Conservation (phyloP, 306 rosid species). For the Geum urbanum region DNA sequence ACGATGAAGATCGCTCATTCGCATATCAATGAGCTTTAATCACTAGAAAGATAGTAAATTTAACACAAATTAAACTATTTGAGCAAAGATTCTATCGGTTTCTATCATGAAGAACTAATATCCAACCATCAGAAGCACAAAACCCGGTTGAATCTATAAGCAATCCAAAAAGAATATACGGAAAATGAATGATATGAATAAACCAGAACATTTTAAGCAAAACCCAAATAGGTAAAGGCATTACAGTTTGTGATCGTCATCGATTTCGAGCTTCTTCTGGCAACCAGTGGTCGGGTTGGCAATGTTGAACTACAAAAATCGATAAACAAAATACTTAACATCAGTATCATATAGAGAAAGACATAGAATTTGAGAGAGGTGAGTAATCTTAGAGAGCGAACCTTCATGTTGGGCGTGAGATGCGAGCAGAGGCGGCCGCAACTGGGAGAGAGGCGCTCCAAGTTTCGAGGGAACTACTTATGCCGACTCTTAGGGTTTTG, state of each 20-base stretch:
- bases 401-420: constrained; percentile 37
- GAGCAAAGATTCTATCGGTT: too few relatives aligned
- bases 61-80: neutral
- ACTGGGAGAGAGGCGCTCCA: neutral
- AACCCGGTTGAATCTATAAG: neutral
- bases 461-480: neutral
- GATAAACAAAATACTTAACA: neutral
- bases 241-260: constrained; percentile 64
- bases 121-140: neutral
- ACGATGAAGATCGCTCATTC: neutral
- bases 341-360: neutral
- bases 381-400: neutral
- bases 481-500: constrained; percentile 27
- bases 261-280: constrained; percentile 64
- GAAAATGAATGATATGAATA: neutral
- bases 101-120: neutral
- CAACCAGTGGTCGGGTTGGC: constrained; percentile 64
- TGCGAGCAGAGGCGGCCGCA: constrained; percentile 25
- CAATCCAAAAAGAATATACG: neutral
- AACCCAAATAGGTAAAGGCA: constrained; percentile 2
- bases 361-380: neutral
- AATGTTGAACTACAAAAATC: constrained; percentile 45
- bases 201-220: neutral
- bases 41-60: neutral
- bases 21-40: neutral